These are phyloP conservation scores for Brasenia schreberi DNA, from an alignment of 164 flowering plant species.

Conservation along the genomic window DNA sequence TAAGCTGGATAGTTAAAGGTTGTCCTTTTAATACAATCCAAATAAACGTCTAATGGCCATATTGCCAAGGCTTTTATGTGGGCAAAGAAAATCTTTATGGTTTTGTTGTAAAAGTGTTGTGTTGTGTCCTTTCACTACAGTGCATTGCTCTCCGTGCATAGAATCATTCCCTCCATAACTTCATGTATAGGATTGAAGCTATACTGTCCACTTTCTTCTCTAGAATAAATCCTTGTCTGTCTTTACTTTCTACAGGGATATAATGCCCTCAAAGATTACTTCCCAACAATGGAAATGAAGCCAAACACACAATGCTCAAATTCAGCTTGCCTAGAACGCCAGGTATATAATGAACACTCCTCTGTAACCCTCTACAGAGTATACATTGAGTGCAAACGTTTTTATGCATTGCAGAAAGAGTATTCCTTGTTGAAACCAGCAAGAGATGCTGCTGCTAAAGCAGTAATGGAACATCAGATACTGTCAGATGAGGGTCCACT, in stretches of 20 bases:
- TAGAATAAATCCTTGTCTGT: conserved; percentile 1
- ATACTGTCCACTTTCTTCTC: no score
- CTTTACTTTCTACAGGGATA: conserved; percentile 49
- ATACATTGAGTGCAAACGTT: conserved; percentile 6
- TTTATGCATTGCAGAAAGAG: conserved; percentile 48
- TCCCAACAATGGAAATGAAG: conserved; percentile 97
- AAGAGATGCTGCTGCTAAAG: conserved; percentile 71
- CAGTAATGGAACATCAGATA: conserved; percentile 75
- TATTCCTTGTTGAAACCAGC: conserved; percentile 58
- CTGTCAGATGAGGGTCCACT: conserved; percentile 32
- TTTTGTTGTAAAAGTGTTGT: no score
- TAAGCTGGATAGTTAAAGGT: no score
- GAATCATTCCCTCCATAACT: no score
- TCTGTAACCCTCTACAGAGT: no score
- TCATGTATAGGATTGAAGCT: no score
- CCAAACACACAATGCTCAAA: conserved; percentile 97
- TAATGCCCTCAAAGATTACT: conserved; percentile 88
- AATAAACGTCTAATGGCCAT: no score
- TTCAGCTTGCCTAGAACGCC: conserved; percentile 72
- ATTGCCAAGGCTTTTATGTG: no score
- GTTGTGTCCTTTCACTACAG: no score
- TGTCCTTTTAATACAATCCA: no score
- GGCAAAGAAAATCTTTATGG: no score
- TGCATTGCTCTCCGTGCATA: no score
- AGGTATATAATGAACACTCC: conserved; percentile 27